Evolutionary conservation across 176 grass and related monocot genomes (phyloP).

Genomic region (Avena sativa): DNA sequence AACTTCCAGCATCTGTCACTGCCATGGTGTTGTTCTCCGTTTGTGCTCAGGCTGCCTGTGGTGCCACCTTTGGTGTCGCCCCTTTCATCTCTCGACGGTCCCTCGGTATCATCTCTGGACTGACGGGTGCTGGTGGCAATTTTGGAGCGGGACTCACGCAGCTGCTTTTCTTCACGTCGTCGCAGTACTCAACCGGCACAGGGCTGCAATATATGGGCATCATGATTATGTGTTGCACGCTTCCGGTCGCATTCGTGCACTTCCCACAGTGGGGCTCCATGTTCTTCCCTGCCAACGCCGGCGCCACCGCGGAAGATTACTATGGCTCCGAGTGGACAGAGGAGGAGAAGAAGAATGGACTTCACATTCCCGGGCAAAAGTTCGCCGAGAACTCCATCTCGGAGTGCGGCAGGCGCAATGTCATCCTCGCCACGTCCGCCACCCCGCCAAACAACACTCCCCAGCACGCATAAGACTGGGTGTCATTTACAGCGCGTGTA

Average conservation of each 20-base stretch:
- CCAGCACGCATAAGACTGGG: too few species aligned
- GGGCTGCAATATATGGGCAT: constrained; percentile 73
- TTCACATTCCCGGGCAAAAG: too few species aligned
- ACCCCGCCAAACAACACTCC: too few species aligned
- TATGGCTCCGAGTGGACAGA: too few species aligned
- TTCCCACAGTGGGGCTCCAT: too few species aligned
- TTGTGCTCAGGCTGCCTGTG: constrained; percentile 81
- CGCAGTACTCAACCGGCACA: constrained; percentile 46
- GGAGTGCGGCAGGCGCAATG: too few species aligned
- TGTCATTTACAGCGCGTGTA: not conserved
- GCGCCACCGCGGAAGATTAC: too few species aligned
- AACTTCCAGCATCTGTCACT: constrained; percentile 57
- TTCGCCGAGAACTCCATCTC: too few species aligned
- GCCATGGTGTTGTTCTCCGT: constrained; percentile 84
- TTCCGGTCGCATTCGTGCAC: too few species aligned
- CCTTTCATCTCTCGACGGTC: constrained; percentile 74
- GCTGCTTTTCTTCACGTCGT: constrained; percentile 81
- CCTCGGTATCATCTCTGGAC: constrained; percentile 61
- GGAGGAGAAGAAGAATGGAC: too few species aligned
- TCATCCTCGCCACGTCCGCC: too few species aligned
- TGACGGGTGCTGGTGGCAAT: constrained; percentile 79
- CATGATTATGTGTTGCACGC: constrained; percentile 67
- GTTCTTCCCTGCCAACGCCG: too few species aligned
- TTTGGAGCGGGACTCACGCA: constrained; percentile 77
- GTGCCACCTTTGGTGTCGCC: constrained; percentile 75